These are phyloP conservation scores for Planoprotostelium fungivorum DNA, from an alignment of 78 protist genomes.

Conservation along the genomic window DNA sequence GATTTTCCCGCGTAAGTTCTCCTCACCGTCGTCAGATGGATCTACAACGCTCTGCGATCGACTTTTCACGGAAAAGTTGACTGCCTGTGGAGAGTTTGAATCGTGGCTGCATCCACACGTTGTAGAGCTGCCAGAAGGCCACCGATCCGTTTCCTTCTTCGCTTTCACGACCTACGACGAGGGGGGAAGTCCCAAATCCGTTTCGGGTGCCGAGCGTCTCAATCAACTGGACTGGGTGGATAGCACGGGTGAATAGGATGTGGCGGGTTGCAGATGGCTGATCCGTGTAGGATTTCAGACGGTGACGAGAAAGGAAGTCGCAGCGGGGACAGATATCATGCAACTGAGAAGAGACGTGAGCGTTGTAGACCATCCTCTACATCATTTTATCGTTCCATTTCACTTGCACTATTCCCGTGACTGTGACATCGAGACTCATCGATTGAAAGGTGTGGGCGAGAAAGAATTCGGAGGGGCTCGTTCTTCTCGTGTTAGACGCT, in stretches of 20 bases:
- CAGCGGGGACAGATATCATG: neutral
- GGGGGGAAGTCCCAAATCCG: neutral
- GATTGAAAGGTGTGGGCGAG: neutral
- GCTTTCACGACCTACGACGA: neutral
- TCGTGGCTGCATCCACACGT: neutral
- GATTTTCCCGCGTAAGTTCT: neutral
- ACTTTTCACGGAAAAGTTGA: neutral
- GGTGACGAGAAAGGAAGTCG: neutral
- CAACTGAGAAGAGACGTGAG: neutral
- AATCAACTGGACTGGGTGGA: neutral
- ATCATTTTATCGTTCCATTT: no score
- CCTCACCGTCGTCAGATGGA: neutral
- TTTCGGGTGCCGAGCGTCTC: neutral
- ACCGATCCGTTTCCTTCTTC: neutral
- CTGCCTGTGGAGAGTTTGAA: neutral
- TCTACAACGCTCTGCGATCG: neutral
- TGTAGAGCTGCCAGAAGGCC: neutral
- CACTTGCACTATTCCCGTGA: no score
- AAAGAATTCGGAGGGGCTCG: neutral
- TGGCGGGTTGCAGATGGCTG: neutral
- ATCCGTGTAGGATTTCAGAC: neutral
- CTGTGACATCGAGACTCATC: neutral
- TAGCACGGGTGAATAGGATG: neutral
- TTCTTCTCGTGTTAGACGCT: neutral
- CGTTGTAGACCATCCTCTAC: neutral